Evolutionary conservation across 441 rosid species (phyloP), one percentile per base, ranked within the genome.

Genomic region (Jatropha podagrica): DNA sequence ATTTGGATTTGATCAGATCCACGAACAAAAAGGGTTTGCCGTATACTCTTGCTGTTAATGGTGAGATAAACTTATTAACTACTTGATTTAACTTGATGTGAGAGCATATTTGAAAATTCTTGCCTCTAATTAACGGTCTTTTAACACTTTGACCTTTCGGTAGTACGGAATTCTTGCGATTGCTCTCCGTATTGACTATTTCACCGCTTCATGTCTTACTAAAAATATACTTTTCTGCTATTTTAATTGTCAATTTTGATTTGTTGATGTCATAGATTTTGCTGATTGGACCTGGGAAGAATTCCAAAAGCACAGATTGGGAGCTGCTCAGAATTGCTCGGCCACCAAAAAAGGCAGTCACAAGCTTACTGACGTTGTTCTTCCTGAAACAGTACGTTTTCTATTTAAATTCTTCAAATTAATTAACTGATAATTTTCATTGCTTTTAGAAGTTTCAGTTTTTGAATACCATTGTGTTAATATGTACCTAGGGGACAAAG

Each of bases 251-350:
- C 9, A 18, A 17, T 56, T 72, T 48, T 14, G 32, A 44, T 74
- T 59, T 26, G 20, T 41, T 76, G 64, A 17, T 77, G 15, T 1
- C 48, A 70, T 85, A 95, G 99, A 90, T 10, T 95, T 88, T 85
- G 90, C 97, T 85, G 98, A 95, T 79, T 86, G 83, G 97, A 90
- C 87, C 51, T 93, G 97, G 99, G 85, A 90, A 83, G 99, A 93
- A 86, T 95, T 95, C 85, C 84, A 85, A 76, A 90, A 77, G 83
- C 89, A 83, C 70, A 90, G 87, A 83, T 78, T 93, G 82, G 99
- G 98, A 77, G 96, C 95, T 82, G 91, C 99, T 55, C 99, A 93
- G 65, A 93, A 91, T 84, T 96, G 97, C 87, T 92, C 98, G 64
- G 99, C 99, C 55, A 96, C 99, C n/a, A 27, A 61, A 48, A 88